Evolutionary conservation across 176 grass and related monocot genomes (phyloP).

Genomic region (Cenchrus purpureus): DNA sequence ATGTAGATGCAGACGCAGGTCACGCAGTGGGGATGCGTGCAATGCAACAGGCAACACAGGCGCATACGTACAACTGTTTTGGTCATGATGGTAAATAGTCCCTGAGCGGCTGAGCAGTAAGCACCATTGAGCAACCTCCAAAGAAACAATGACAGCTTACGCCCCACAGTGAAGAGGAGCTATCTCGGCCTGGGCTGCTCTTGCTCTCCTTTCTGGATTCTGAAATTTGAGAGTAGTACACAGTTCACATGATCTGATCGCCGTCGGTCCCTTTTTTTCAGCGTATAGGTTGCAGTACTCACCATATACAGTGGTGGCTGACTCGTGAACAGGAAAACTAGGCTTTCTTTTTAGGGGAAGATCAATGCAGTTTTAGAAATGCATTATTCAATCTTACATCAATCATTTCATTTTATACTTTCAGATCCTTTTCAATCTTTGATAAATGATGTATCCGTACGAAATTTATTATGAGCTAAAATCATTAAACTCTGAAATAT

Average conservation of each 20-base stretch:
- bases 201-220: not conserved
- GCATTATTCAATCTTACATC: not conserved
- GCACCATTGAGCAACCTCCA: not conserved
- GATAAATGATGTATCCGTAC: no score
- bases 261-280: slow-evolving; percentile 1
- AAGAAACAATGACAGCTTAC: slow-evolving; percentile 23
- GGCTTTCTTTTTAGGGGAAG: not conserved
- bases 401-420: no score
- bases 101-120: not conserved
- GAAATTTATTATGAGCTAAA: no score
- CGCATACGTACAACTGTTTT: slow-evolving; percentile 38
- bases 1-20: not conserved
- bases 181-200: not conserved
- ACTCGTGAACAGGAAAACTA: not conserved
- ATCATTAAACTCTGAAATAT: no score
- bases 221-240: slow-evolving; percentile 2
- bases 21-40: slow-evolving; percentile 10
- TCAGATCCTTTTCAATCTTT: no score
- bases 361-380: not conserved
- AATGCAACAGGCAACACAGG: slow-evolving; percentile 3
- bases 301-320: not conserved
- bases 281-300: not conserved
- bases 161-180: slow-evolving; percentile 32
- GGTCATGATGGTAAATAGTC: slow-evolving; percentile 55
- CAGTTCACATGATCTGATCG: slow-evolving; percentile 30